Percentiles rank a stretch among this genome's conserved stretches.
Conservation (phyloP, 345 rosid genomes). For the Melaleuca quinquenervia region DNA sequence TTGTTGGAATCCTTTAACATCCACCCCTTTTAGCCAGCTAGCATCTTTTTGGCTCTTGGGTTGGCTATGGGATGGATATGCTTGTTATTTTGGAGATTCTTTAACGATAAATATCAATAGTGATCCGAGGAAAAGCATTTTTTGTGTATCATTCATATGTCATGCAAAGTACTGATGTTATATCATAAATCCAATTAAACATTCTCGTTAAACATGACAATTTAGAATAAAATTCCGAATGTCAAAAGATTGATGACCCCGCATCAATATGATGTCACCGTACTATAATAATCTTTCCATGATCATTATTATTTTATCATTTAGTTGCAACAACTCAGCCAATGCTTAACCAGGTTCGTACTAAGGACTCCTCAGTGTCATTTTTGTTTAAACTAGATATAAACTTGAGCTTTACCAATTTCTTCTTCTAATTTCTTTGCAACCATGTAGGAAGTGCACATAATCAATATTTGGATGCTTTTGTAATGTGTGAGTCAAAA, state of each 20-base stretch:
- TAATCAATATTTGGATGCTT: neutral
- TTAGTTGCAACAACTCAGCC: neutral
- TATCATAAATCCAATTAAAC: neutral
- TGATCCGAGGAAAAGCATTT: neutral
- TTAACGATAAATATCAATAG: neutral
- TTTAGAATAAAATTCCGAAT: neutral
- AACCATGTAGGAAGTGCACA: neutral
- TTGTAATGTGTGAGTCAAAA: neutral
- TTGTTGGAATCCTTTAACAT: neutral
- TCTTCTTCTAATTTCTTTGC: neutral
- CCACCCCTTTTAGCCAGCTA: neutral
- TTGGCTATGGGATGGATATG: neutral
- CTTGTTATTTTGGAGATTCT: neutral
- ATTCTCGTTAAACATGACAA: neutral
- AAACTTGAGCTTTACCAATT: neutral
- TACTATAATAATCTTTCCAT: neutral
- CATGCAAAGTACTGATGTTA: neutral
- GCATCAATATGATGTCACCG: neutral
- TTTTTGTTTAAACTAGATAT: neutral
- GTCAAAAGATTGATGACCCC: neutral
- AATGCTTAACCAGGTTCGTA: neutral
- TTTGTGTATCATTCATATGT: neutral
- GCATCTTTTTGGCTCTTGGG: neutral
- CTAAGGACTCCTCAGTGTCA: neutral
- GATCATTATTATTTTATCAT: neutral